Percentiles rank a stretch among this genome's conserved stretches.
Evolutionary conservation across 768 basidiomycete genomes (phyloP).

Genomic region (Tylopilus plumbeoviolaceoides): DNA sequence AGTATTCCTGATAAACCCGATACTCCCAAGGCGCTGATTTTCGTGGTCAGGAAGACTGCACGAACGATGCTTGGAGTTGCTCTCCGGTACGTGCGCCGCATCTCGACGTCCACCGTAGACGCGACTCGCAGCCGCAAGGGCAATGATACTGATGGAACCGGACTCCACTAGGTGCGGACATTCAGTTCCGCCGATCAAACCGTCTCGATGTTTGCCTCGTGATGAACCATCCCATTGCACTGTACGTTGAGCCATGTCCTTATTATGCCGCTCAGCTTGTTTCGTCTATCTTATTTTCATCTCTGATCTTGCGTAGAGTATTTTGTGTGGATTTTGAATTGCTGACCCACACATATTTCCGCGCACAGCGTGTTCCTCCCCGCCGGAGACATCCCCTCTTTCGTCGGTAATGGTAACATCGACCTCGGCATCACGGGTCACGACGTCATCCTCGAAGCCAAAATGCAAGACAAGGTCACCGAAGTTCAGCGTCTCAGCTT

Average conservation of each 20-base stretch:
- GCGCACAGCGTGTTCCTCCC: constrained; percentile 85
- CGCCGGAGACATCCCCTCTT: constrained; percentile 95
- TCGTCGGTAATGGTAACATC: constrained; percentile 96
- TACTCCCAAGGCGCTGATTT: not conserved
- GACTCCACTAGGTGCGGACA: constrained; percentile 80
- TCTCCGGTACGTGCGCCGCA: constrained; percentile 58
- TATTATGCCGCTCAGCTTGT: not conserved
- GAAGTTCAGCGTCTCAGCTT: constrained; percentile 85
- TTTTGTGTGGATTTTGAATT: not conserved
- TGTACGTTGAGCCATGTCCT: constrained; percentile 47
- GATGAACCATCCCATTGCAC: constrained; percentile 87
- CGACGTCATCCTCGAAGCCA: constrained; percentile 90
- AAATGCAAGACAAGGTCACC: constrained; percentile 73
- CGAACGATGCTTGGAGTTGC: constrained; percentile 83
- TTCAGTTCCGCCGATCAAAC: constrained; percentile 85
- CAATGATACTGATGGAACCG: not conserved
- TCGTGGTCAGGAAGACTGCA: constrained; percentile 68
- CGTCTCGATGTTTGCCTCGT: constrained; percentile 93
- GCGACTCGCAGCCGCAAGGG: not conserved
- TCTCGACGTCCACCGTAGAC: not conserved
- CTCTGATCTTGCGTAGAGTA: no score
- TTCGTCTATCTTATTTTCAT: no score
- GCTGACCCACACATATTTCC: not conserved
- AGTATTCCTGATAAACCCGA: not conserved
- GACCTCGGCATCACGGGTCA: constrained; percentile 97